Evolutionary conservation across 1,139 yeast species (phyloP).

Genomic region (Pichia sp.): DNA sequence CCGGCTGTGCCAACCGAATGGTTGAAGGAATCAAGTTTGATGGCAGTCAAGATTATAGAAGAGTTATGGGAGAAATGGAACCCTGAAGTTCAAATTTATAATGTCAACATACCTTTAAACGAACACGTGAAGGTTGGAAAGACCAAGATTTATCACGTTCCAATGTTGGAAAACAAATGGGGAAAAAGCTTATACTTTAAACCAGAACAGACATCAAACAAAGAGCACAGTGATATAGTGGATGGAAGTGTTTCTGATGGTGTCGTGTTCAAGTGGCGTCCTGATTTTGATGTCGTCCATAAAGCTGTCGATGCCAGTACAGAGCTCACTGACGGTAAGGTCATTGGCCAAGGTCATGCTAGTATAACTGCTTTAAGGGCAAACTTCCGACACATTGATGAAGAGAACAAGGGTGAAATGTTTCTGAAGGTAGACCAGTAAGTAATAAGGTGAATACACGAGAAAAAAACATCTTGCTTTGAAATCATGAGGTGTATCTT

Average conservation of each 20-base stretch:
- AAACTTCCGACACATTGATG: conserved; percentile 55
- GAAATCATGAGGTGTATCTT: neutral
- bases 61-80: conserved; percentile 59
- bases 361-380: conserved; percentile 87
- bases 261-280: conserved; percentile 68
- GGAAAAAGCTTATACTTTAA: conserved; percentile 31
- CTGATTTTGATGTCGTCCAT: conserved; percentile 71
- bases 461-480: neutral
- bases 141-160: conserved; percentile 68
- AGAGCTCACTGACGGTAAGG: conserved; percentile 51
- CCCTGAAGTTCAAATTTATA: conserved; percentile 58
- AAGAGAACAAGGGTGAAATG: conserved; percentile 42
- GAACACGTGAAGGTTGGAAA: conserved; percentile 34
- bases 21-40: conserved; percentile 61
- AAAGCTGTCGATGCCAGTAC: conserved; percentile 51
- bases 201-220: conserved; percentile 15
- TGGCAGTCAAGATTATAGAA: conserved; percentile 59
- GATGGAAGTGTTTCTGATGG: conserved; percentile 40
- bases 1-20: conserved; percentile 47
- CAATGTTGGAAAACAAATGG: conserved; percentile 80
- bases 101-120: conserved; percentile 78
- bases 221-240: conserved; percentile 39
- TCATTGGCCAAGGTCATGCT: conserved; percentile 44
- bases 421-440: conserved; percentile 23
- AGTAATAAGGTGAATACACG: conserved; percentile 1